These are phyloP conservation scores for Rhynchospora pubera DNA, from an alignment of 176 grass and related monocot genomes.

Conservation along the genomic window DNA sequence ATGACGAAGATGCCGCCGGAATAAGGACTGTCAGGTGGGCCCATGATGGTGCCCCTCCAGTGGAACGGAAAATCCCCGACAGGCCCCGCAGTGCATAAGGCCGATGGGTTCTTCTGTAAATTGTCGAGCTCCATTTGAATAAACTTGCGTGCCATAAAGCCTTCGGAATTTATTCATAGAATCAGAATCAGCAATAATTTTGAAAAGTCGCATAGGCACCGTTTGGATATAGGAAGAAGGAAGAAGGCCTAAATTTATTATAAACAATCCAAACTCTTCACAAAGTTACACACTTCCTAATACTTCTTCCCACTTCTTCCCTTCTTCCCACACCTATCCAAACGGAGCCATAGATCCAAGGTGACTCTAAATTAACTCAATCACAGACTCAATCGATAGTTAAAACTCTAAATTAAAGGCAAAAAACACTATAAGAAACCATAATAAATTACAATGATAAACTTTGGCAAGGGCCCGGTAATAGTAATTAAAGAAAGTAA, in stretches of 20 bases:
- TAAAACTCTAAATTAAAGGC: no score
- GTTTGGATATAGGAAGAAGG: no score
- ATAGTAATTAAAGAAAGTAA: no score
- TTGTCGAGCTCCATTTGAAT: conserved; percentile 41
- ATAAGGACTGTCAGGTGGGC: conserved; percentile 35
- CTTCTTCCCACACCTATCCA: no score
- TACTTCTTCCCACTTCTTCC: no score
- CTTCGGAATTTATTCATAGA: neutral
- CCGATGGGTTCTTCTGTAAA: conserved; percentile 26
- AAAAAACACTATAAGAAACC: neutral
- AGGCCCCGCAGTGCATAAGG: conserved; percentile 27
- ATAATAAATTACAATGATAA: no score
- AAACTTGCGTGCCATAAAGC: conserved; percentile 24
- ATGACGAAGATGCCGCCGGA: conserved; percentile 27
- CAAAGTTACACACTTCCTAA: no score
- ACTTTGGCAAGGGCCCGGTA: no score
- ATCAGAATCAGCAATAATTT: neutral
- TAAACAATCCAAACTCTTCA: no score
- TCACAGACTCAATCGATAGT: neutral
- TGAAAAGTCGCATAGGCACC: neutral
- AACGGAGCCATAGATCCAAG: no score
- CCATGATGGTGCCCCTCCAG: conserved; percentile 40
- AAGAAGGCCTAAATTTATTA: no score
- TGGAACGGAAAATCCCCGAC: conserved; percentile 36
- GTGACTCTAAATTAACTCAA: neutral